Percentiles rank a stretch among this genome's conserved stretches.
Evolutionary conservation across 257 asterid genomes (phyloP).

Genomic region (Nicotiana otophora): DNA sequence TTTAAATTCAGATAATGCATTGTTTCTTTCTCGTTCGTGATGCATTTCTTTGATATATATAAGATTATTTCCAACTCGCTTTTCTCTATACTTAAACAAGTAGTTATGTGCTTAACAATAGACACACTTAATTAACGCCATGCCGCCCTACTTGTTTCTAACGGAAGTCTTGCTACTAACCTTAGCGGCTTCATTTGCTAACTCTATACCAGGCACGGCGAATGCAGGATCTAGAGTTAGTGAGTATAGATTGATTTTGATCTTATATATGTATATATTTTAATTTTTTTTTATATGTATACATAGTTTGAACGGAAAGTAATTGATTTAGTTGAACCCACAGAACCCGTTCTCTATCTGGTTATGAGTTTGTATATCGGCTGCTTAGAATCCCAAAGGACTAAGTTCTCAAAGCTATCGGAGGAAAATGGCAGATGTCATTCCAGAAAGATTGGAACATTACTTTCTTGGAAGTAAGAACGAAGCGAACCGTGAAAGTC

Average conservation of each 20-base stretch:
- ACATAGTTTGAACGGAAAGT: not conserved
- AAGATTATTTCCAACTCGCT: not conserved
- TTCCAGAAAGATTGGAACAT: slow-evolving; percentile 1
- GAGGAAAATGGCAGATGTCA: not conserved
- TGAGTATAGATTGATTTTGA: not conserved
- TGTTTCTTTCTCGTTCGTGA: too few relatives aligned
- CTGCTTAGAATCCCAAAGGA: not conserved
- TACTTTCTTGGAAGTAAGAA: not conserved
- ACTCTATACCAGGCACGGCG: too few relatives aligned
- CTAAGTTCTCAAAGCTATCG: not conserved
- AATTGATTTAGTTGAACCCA: not conserved
- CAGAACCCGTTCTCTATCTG: not conserved
- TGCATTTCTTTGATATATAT: too few relatives aligned
- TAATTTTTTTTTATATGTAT: not conserved
- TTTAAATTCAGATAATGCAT: too few relatives aligned
- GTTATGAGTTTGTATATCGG: not conserved
- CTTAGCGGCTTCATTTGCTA: not conserved
- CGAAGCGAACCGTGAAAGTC: slow-evolving; percentile 1
- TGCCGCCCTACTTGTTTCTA: not conserved
- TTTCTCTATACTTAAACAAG: not conserved
- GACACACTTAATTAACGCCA: not conserved
- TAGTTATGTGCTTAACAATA: too few relatives aligned
- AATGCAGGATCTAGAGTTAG: not conserved
- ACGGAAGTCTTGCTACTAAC: not conserved
- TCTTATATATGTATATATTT: not conserved